Evolutionary conservation across 2,329 filamentous ascomycete species (phyloP), one percentile per base, ranked within the genome.

Genomic region (Ramularia endophylla): DNA sequence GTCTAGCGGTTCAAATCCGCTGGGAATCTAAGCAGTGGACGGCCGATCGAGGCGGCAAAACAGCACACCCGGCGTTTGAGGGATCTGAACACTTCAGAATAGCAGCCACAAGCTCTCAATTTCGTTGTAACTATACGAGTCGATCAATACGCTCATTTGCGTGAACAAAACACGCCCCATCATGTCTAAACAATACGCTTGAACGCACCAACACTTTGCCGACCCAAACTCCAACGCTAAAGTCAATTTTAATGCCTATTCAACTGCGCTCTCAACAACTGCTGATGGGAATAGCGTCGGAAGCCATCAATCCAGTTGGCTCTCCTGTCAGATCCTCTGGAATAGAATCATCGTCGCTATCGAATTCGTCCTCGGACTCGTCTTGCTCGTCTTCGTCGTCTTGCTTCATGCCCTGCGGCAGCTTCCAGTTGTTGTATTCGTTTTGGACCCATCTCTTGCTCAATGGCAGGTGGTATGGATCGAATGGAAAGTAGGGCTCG

Each of bases 401-500:
- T 18, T 74, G 72, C 27, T 74, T 73, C 35, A 64, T 76, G 69
- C 11, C 86, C 1, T 81, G 80, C 27, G 94, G 78, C 4, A 81
- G 76, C 49, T 78, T 78, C 85, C 87, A 95, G 37, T 81, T 73
- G 20, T 90, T 75, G 58, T 95, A 95, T 59, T 94, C 84, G 15
- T 78, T 75, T 48, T 88, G 83, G 9, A 98, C 68, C 94, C 92
- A 97, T 44, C 80, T 76, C 64, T 85, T 87, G 63, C 89, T 95
- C 52, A 80, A 72, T 1, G 89, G 89, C 36, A 98, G 71, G 57
- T 90, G 84, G 63, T 97, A 98, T 2, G 94, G 94, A 60, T 98
- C 92, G 58, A 98, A 98, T 0, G 92, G 92, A 58, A 97, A 98
- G 63, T 94, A 95, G 0, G 88, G 85, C 54, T 97, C 89, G 2